Base-by-base conservation (phyloP, 768 basidiomycete genomes). In the Mycena albidolilacea region DNA sequence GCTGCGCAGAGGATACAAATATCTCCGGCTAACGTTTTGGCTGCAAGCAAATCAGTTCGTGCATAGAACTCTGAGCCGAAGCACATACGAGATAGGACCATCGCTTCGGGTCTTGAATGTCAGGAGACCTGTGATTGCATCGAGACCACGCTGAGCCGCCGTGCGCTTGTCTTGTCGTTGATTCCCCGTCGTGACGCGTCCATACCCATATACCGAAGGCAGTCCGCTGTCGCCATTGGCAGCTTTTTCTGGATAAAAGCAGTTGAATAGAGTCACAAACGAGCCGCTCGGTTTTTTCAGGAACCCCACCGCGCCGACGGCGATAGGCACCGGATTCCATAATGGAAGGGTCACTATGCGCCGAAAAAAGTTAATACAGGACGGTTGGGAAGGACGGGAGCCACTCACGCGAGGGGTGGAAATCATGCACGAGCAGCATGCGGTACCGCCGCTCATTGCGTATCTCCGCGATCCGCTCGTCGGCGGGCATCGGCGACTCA, bases 231-330 rank as follows among this genome's bases (percentile, higher is more conserved):
- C 71, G 8, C 85, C 87, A 43, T 87, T 84, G 0, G 81, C 77
- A 5, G 88, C 83, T 72, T 86, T 86, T 52, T 81, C 80, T 5
- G 90, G 91, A 58, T 87, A 83, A 78, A 90, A 87, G 2, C 92
- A 88, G 78, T 95, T 93, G 81, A 95, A 90, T 4, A 95, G 84
- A 7, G 90, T 91, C 65, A 93, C 81, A 73, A 96, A 96, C 41
- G 82, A 80, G 6, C 94, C 94, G 17, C 81, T 80, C 0, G 90
- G 87, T 76, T 91, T 92, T 23, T 84, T 84, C 19, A 95, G 82
- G 79, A 92, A 96, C 0, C 95, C 95, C 5, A 96, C 91, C 1
- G 91, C 90, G 7, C 95, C 95, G 0, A 95, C 81, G 10, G 85
- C 79, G 0, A 95, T 87, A 9, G 77, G 85, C 3, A 86, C 80